Percentiles rank a stretch among this genome's conserved stretches.
phyloP scores from a whole-genome alignment of 441 rosid species.

The Breynia disticha region DNA sequence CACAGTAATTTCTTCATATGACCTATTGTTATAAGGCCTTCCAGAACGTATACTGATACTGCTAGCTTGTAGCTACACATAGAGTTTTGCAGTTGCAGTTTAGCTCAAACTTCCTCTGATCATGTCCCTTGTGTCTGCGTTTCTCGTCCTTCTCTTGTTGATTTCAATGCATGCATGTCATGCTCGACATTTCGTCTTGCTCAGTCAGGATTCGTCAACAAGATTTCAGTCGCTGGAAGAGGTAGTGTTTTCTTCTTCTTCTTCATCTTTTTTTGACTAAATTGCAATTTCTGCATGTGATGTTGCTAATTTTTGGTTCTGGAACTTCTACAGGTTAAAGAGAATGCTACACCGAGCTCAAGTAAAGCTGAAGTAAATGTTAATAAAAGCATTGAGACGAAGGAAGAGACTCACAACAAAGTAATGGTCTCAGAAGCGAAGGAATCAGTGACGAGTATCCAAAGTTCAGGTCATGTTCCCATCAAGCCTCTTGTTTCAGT shows the following conservation, averaged over 20 bases:
- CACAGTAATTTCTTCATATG: too few relatives aligned
- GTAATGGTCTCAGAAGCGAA: slow-evolving; percentile 1
- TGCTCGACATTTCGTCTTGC: slow-evolving; percentile 28
- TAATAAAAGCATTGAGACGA: not conserved
- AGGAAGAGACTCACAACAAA: too few relatives aligned
- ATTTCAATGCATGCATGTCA: slow-evolving; percentile 14
- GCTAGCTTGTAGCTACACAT: too few relatives aligned
- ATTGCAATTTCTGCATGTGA: too few relatives aligned
- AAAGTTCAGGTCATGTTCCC: slow-evolving; percentile 19
- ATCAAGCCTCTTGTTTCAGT: slow-evolving; percentile 17
- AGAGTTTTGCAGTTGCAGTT: too few relatives aligned
- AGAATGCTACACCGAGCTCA: not conserved
- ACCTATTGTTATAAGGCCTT: too few relatives aligned
- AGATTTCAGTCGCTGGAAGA: too few relatives aligned
- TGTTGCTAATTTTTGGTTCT: not conserved
- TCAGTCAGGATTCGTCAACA: not conserved
- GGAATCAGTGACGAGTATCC: slow-evolving; percentile 1
- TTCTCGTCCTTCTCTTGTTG: not conserved
- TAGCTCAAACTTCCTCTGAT: not conserved
- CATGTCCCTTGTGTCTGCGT: not conserved
- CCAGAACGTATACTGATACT: too few relatives aligned
- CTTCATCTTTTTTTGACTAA: too few relatives aligned
- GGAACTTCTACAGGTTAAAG: slow-evolving; percentile 17
- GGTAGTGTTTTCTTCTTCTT: not conserved
- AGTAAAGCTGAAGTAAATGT: slow-evolving; percentile 5